Base-by-base conservation (phyloP, 139 green algal genomes). In the Tetraselmis striata region DNA sequence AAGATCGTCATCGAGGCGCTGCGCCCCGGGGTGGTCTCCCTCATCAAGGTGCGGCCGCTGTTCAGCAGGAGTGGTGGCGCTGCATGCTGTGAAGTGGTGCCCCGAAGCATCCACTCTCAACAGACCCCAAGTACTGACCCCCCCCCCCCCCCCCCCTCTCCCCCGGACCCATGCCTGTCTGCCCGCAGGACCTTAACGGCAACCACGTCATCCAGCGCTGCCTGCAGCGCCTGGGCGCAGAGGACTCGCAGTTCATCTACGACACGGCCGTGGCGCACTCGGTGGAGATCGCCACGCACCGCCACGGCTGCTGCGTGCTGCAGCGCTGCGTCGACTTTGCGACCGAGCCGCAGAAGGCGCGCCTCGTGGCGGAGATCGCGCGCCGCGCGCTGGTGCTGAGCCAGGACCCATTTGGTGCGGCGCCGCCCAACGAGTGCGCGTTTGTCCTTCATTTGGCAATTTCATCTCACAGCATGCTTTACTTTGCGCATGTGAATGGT, bases 201-300 rank as follows among this genome's bases (percentile, higher is more conserved):
- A 99, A 99, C 89, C 97, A 99, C 86, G 97, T 99, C 74, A 91
- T 99, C 78, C 97, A 99, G 92, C 90, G 97, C 80, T 99, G 96
- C 89, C 91, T 99, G 80, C 95, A 97, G 87, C 83, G 91, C n/a
- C 80, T 94, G 79, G 87, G 89, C 1, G 88, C 92, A 1, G 84
- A 91, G 80, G 91, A 95, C 85, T 88, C 81, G 31, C 95, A 98
- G 90, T 98, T 98, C 87, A 95, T 99, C 76, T 98, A 98, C 82
- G 92, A 98, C 81, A 94, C 96, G 1, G 95, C 94, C 5, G 83
- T 30, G 1, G 58, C 59, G 23, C 84, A 98, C 89, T 97, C 93
- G 82, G 92, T 97, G 59, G 94, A 98, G 87, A 95, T 99, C 77
- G 94, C 95, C 29, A 98, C 95, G 31, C 96, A 99, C 91, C 92